Evolutionary conservation across 768 basidiomycete genomes (phyloP).

Genomic region (Phylloporus arenicola): DNA sequence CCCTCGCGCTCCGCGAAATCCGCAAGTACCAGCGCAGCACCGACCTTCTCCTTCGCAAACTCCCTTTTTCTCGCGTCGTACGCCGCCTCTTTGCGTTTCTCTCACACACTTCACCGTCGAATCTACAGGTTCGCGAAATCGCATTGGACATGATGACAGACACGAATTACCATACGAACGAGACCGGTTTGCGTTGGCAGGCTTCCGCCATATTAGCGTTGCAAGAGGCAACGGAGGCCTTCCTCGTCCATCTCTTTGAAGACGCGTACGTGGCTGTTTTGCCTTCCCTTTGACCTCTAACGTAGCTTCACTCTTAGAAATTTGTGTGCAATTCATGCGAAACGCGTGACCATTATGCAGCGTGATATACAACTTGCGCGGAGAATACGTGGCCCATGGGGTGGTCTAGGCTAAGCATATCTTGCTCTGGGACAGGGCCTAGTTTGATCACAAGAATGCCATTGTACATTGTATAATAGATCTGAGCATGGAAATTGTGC

Average conservation of each 20-base stretch:
- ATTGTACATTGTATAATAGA: constrained; percentile 28
- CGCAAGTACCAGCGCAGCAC: constrained; percentile 93
- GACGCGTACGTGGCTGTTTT: constrained; percentile 73
- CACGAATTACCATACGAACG: constrained; percentile 52
- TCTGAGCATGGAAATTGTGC: constrained; percentile 5
- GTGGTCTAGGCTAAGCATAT: constrained; percentile 50
- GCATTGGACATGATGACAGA: constrained; percentile 86
- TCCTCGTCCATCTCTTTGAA: constrained; percentile 92
- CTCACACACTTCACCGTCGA: background rate
- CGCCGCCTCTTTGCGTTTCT: constrained; percentile 28
- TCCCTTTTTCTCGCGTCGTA: constrained; percentile 91
- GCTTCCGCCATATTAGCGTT: constrained; percentile 88
- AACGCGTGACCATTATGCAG: constrained; percentile 97
- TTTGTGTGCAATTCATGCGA: constrained; percentile 95
- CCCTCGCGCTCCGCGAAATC: constrained; percentile 86
- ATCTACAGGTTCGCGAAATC: constrained; percentile 86
- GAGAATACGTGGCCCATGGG: constrained; percentile 89
- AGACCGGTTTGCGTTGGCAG: constrained; percentile 82
- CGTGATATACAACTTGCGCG: constrained; percentile 95
- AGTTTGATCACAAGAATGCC: constrained; percentile 12
- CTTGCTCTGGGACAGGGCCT: background rate
- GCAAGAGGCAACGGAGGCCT: constrained; percentile 96
- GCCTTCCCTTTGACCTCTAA: background rate
- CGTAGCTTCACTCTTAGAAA: constrained; percentile 51
- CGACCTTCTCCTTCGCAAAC: constrained; percentile 77